Base-by-base conservation (phyloP, 495 filamentous ascomycete species). In the Hyaloscypha variabilis region DNA sequence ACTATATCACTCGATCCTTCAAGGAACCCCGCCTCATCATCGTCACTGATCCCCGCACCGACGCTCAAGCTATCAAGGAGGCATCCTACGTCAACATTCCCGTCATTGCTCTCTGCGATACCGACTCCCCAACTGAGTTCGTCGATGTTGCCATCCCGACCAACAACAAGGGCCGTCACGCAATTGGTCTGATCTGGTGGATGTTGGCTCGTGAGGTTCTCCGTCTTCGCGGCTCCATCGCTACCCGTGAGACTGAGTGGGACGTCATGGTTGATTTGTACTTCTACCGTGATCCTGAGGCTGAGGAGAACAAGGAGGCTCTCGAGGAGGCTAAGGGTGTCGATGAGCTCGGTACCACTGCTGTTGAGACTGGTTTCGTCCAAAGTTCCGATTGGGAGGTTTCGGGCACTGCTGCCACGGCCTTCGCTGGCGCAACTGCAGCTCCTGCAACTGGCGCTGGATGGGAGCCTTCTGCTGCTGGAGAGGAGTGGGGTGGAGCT, bases 1-100 rank as follows among this genome's bases (percentile, higher is more conserved):
- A 99, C 85, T 99, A 99, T 91, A 99, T 97, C 89, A 99, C 95
- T 79, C 96, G 95, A 77, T 97, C 95, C 74, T 99, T 99, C 91
- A 98, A 97, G 90, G 95, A 99, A 85, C 95, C 95, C 76, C 96
- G 95, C 78, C 88, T 99, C 73, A 98, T 99, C 87, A 88, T 99
- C 79, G 95, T 99, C 77, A 99, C 95, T 80, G 95, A 99, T 79
- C 95, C 95, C 73, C 96, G 96, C 83, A 99, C 96, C 84, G 95
- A 99, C 73, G 90, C 96, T 75, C 95, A 99, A 87, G 95, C 95
- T 76, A 98, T 99, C 89, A 98, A 98, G 88, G 95, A 99, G 86
- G 96, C 95, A 74, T 91, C 87, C 72, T 99, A 98, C 84, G 95
- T 99, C 87, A 99, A 99, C 88, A 98, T 99, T 81, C 95, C 95